Evolutionary conservation across 495 filamentous ascomycete species (phyloP), one percentile per base, ranked within the genome.

Genomic region (Penicillium odoratum): DNA sequence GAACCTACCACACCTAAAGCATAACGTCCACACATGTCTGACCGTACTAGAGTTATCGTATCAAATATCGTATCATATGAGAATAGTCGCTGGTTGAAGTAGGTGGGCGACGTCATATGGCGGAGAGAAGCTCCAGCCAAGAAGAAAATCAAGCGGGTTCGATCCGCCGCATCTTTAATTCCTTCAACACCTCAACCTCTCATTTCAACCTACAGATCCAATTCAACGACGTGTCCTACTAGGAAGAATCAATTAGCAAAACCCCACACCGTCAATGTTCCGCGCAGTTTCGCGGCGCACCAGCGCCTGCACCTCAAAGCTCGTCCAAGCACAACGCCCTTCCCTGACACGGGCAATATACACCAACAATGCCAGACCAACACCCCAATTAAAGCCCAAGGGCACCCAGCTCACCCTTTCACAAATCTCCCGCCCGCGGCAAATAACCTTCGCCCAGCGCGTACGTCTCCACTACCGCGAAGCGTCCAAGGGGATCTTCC

Each of bases 1-100:
- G 29, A 13, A 80, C 85, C 42, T 79, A 93, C 90, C 76, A 93
- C 75, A 21, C 86, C 83, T 48, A 96, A 67, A n/a, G 86, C 85
- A 68, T 95, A 96, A 55, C 92, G 82, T 8, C 92, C 92, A 69
- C 92, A 96, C 92, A 96, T 96, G 10, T 30, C 74, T 15, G 26
- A 6, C 28, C 31, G 1, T 49, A 26, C 33, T 25, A 54, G 46
- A 48, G 8, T 31, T 13, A 10, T 10, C 3, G 44, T 28, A 26
- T 47, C 28, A 9, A 11, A 47, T 3, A 47, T 13, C 10, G 26
- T 26, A 47, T 26, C 9, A 26, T 26, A 47, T 28, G 5, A 48
- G 5, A 48, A n/a, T 31, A 2, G 15, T 8, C 33, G 26, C 46
- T 48, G 21, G 28, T 29, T 48, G 13, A 6, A 47, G 9, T 7